Percentiles rank a stretch among this genome's conserved stretches.
These are phyloP conservation scores for Pestalotiopsis sp. DNA, from an alignment of 2,329 filamentous ascomycete genomes.

Conservation along the genomic window DNA sequence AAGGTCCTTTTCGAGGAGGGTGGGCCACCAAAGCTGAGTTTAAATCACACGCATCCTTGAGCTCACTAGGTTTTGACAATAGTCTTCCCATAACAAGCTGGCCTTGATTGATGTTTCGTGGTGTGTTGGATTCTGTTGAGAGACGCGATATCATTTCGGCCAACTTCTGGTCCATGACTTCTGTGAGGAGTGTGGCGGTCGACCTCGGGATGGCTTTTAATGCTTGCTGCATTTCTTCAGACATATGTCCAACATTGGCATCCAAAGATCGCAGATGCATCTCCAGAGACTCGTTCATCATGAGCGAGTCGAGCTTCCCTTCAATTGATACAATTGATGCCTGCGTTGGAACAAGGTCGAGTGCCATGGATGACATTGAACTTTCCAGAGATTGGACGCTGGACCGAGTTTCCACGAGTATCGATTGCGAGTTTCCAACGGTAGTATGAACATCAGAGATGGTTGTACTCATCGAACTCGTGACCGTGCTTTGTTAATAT, in stretches of 20 bases:
- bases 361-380: neutral
- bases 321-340: neutral
- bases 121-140: too few relatives aligned
- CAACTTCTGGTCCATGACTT: neutral
- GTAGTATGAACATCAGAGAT: neutral
- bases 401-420: neutral
- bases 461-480: neutral
- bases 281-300: neutral
- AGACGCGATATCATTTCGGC: neutral
- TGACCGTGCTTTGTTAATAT: neutral
- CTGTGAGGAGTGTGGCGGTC: neutral
- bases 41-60: neutral
- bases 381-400: neutral
- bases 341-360: neutral
- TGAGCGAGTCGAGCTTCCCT: neutral
- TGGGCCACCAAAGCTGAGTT: neutral
- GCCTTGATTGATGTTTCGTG: too few relatives aligned
- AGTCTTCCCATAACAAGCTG: neutral
- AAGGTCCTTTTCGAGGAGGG: too few relatives aligned
- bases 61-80: neutral
- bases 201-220: neutral
- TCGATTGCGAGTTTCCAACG: neutral
- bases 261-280: neutral
- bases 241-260: neutral
- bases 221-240: neutral